Base-by-base conservation (phyloP, 257 asterid species). In the Paraleonurus japonicus region DNA sequence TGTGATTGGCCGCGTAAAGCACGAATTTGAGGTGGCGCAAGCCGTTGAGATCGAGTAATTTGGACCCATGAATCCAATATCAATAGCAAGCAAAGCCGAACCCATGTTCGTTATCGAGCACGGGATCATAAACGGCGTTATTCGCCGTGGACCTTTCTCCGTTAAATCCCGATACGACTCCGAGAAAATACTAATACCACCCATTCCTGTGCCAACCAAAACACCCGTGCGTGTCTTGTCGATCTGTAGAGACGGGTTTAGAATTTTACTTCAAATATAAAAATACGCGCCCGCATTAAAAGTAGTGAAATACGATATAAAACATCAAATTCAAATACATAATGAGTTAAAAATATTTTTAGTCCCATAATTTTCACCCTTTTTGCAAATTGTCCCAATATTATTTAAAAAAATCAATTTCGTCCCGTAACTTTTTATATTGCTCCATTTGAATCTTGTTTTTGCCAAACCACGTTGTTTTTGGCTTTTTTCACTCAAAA, bases 1-100 rank as follows among this genome's bases (percentile, higher is more conserved):
- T 92, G 87, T 90, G 98, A 81, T 90, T 90, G 7, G 96, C 98
- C 70, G 96, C 98, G 4, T 96, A 79, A 92, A 90, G 80, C 96
- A 90, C 47, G 90, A 90, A 68, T 90, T 92, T 5, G 96, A 90
- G 67, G 98, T 90, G 26, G 98, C 98, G 75, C 96, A 92, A 81
- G 96, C 98, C 70, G 98, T 90, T 65, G 98, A 92, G 70, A 90
- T 92, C 0, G 96, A 92, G 79, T 92, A 92, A 77, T 90, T 90
- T 10, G 98, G 96, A 55, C 98, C 98, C 96, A 92, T 88, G 73
- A 92, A 87, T 59, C 95, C 98, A 57, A 92, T 78, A 83, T 87
- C 96, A 64, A 92, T 92, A 2, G 95, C 96, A 53, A 92, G 96
- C 88, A 88, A 84, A 50, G 98, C 98, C 16, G 98, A 92, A 3